phyloP scores from a whole-genome alignment of 2,329 filamentous ascomycete species.

The Phyllosticta ampelicida region DNA sequence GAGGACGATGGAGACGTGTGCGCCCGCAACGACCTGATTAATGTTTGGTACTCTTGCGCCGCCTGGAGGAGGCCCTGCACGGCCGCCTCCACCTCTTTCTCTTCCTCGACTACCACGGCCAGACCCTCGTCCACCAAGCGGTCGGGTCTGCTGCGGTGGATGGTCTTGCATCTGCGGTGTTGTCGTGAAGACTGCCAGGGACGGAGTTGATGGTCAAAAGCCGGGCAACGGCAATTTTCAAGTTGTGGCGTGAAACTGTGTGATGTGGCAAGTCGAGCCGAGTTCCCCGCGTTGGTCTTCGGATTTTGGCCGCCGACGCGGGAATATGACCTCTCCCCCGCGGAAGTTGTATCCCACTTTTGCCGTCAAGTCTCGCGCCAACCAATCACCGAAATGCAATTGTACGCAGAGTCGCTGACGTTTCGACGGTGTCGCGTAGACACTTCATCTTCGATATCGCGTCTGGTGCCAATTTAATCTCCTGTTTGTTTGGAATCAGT shows the following conservation, averaged over 20 bases:
- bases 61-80: not conserved
- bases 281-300: slow-evolving; percentile 2
- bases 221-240: not conserved
- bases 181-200: not conserved
- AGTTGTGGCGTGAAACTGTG: not conserved
- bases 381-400: slow-evolving; percentile 7
- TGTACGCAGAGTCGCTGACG: slow-evolving; percentile 1
- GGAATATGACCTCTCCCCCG: not conserved
- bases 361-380: slow-evolving; percentile 3
- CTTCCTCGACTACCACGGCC: not conserved
- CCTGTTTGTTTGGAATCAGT: not conserved
- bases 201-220: not conserved
- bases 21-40: slow-evolving; percentile 47
- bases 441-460: not conserved
- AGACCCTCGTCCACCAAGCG: slow-evolving; percentile 1
- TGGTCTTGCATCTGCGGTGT: not conserved
- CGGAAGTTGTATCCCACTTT: slow-evolving; percentile 11
- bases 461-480: not conserved
- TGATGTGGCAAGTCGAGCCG: slow-evolving; percentile 6
- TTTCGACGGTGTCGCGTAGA: not conserved
- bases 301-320: slow-evolving; percentile 9
- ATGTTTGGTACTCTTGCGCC: slow-evolving; percentile 18
- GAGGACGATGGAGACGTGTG: slow-evolving; percentile 59
- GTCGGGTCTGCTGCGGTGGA: not conserved
- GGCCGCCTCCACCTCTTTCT: not conserved